phyloP scores from a whole-genome alignment of 805 yeast species.

The Wickerhamiella galacta region DNA sequence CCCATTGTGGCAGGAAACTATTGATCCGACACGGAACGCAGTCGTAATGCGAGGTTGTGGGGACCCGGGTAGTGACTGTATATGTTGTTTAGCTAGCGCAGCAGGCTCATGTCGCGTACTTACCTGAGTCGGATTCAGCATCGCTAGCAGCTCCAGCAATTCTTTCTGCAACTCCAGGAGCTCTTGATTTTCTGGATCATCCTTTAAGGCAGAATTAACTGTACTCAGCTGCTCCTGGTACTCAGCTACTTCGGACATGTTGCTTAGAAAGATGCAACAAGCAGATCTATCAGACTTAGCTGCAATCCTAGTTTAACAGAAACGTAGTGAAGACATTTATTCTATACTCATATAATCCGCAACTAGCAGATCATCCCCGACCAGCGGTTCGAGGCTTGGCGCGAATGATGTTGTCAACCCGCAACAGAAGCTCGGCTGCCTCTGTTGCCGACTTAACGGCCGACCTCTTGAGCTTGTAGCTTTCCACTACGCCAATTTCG shows the following conservation, averaged over 20 bases:
- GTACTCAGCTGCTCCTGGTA: slow-evolving; percentile 19
- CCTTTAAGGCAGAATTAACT: slow-evolving; percentile 16
- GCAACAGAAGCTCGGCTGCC: slow-evolving; percentile 86
- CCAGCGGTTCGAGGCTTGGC: slow-evolving; percentile 97
- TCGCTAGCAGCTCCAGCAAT: slow-evolving; percentile 17
- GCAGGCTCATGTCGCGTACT: no score
- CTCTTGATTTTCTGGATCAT: slow-evolving; percentile 16
- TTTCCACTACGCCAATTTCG: slow-evolving; percentile 81
- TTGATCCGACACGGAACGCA: no score
- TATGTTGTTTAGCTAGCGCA: no score
- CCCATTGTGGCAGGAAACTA: no score
- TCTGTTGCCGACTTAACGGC: slow-evolving; percentile 94
- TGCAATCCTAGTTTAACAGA: background rate
- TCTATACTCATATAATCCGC: background rate
- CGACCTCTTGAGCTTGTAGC: slow-evolving; percentile 79
- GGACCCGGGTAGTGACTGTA: no score
- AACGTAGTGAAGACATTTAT: background rate
- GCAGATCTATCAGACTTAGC: background rate
- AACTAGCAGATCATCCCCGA: slow-evolving; percentile 8
- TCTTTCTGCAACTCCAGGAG: slow-evolving; percentile 17
- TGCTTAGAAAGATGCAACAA: background rate
- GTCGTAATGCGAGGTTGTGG: no score
- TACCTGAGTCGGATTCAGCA: no score
- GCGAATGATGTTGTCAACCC: slow-evolving; percentile 92
- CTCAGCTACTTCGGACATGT: slow-evolving; percentile 18